phyloP scores from a whole-genome alignment of 1,284 basidiomycete species.

The Anthracocystis setariae region DNA sequence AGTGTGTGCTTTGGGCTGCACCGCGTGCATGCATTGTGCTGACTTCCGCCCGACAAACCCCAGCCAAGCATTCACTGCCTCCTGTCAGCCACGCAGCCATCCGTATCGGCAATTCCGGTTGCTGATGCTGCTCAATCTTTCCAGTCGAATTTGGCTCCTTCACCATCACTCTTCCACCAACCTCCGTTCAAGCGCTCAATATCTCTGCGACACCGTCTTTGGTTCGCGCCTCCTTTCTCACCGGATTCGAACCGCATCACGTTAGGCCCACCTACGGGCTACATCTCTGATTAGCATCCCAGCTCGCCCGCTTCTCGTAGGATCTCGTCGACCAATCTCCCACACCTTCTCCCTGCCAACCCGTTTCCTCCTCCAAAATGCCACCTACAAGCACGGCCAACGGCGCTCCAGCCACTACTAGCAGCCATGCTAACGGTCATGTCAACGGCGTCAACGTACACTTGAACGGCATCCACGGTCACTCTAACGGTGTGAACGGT shows the following conservation, averaged over 20 bases:
- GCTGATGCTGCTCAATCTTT: not conserved
- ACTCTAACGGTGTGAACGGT: constrained; percentile 3
- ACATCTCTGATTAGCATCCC: too few species aligned
- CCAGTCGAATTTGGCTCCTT: not conserved
- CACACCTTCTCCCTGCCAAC: not conserved
- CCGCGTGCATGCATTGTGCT: constrained; percentile 13
- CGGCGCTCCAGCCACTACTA: not conserved
- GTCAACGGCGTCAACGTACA: constrained; percentile 2
- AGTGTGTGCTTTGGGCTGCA: too few species aligned
- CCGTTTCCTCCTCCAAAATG: not conserved
- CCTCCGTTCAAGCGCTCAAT: too few species aligned
- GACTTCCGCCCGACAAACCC: constrained; percentile 12
- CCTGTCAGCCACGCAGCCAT: not conserved
- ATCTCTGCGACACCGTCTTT: too few species aligned
- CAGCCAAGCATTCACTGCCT: not conserved
- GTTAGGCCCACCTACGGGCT: not conserved
- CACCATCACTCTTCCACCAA: not conserved
- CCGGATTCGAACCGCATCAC: not conserved
- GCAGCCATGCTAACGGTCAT: constrained; percentile 11
- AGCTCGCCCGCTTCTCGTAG: too few species aligned
- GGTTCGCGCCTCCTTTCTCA: not conserved
- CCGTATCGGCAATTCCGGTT: not conserved
- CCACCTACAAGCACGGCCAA: constrained; percentile 6
- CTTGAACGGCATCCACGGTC: constrained; percentile 1
- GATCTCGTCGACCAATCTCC: not conserved